Evolutionary conservation across 1,139 yeast species (phyloP), one percentile per base, ranked within the genome.

Genomic region (Entelexis paramagnoliae): DNA sequence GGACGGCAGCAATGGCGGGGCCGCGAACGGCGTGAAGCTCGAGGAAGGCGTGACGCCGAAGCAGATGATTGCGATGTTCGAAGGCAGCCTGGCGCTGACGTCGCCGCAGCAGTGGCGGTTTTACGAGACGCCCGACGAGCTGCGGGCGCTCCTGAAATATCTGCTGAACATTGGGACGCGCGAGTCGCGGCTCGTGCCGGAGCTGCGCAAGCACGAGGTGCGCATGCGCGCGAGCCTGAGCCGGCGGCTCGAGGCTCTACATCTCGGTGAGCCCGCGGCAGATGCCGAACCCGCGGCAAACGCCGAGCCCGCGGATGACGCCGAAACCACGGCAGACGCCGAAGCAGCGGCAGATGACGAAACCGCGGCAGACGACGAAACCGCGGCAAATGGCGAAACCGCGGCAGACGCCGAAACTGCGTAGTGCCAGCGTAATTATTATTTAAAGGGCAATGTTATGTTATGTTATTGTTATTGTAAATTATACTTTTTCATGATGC

Each of bases 121-220:
- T 62, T 85, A 76, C 60, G 95, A 88, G 55, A 69, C 67, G 1
- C 74, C 77, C 1, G 77, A 75, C 11, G 83, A 84, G 51, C 66
- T 89, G 34, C 76, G 75, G 1, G 64, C 64, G n/a, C 66, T 91
- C 30, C 58, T 81, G 8, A 63, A 68, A 13, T 84, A 94, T 87
- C 72, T 89, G 51, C 80, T 83, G 61, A 81, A 79, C 8, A 77
- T 81, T 74, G 97, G 97, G 3, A 71, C 70, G 50, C 72, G 96
- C 45, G 98, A 91, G 63, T 73, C 80, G 10, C 73, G 70, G 39
- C 72, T 91, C 45, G 68, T 77, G 36, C 81, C 81, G 57, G 95
- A 86, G 62, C 66, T 88, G 49, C 57, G 55, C 19, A 45, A 57
- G 10, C 53, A 58, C 16, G 75, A 77, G 58, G 81, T 77, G 11